These are phyloP conservation scores for Sporothrix curviconia DNA, from an alignment of 2,329 filamentous ascomycete genomes.

Conservation along the genomic window DNA sequence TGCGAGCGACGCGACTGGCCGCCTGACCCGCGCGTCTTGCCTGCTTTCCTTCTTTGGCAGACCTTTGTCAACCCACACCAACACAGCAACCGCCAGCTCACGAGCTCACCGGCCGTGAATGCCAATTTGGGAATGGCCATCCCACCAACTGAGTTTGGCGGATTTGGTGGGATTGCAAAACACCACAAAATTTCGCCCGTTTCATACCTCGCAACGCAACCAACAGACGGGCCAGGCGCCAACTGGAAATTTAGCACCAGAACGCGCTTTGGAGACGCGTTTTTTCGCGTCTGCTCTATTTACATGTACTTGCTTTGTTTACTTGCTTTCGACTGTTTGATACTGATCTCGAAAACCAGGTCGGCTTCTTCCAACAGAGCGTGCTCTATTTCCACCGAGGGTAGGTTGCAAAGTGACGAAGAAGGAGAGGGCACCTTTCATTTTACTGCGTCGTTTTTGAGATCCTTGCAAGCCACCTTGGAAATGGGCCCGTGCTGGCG, in stretches of 20 bases:
- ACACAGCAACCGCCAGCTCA: too few relatives aligned
- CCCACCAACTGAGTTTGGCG: neutral
- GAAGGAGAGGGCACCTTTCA: neutral
- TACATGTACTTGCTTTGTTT: slow-evolving; percentile 7
- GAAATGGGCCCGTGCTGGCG: neutral
- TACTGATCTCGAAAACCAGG: neutral
- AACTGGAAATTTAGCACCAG: slow-evolving; percentile 7
- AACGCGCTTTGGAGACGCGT: slow-evolving; percentile 7
- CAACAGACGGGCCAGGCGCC: neutral
- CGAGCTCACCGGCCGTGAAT: too few relatives aligned
- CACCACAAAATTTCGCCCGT: neutral
- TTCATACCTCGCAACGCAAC: slow-evolving; percentile 1
- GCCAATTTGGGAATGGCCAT: neutral
- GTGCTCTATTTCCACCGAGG: too few relatives aligned
- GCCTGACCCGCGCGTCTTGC: neutral
- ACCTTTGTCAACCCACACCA: neutral
- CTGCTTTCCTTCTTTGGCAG: neutral
- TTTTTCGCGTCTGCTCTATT: too few relatives aligned
- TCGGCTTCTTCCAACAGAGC: neutral
- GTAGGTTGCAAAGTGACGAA: neutral
- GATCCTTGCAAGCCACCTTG: neutral
- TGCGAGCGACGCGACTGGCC: neutral
- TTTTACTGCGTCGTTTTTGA: neutral
- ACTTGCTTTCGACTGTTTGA: neutral
- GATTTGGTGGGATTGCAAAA: neutral